Evolutionary conservation across 768 basidiomycete genomes (phyloP), one percentile per base, ranked within the genome.

Genomic region (Kwoniella heveanensis): DNA sequence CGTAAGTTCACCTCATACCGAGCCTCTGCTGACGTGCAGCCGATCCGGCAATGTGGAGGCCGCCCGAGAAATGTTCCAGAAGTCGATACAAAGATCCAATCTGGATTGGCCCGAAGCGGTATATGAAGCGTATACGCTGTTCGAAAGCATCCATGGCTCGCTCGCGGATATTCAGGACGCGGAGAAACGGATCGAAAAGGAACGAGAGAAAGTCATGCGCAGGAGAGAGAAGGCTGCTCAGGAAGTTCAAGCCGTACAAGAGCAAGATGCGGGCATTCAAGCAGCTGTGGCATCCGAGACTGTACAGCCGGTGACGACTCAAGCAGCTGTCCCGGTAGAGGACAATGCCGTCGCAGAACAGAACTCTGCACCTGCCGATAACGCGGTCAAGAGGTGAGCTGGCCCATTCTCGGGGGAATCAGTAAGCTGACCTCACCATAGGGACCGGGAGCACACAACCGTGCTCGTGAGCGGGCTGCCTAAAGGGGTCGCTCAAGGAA

Each of bases 21-120:
- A 22, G 12, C n/a, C 29, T 22, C 37, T 7, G 25, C 51, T 59
- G 30, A 65, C 19, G 12, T 15, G 27, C 55, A 82, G 82, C 15
- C 79, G 79, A 5, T 66, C 73, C 12, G 72, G 73, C 17, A 62
- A 79, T 25, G 50, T 79, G 46, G 84, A 86, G 17, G 81, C 85
- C 50, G 89, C 89, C 2, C 86, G 92, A 44, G 82, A 84, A 24
- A 81, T 86, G 7, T 95, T 91, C 77, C 79, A 82, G 46, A 86
- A 88, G 63, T 82, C 90, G 3, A 85, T 87, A 27, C 82, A 83
- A 48, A 89, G 89, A 76, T 86, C 88, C 54, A 70, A 77, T 27
- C 71, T 98, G 39, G 95, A 99, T 79, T 98, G 93, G 89, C 93
- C 96, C 0, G 95, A 99, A 79, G 89, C 88, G 10, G 82, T 98